Conservation (phyloP, 2,329 filamentous ascomycete genomes). For the Sphaerostilbella broomeana region DNA sequence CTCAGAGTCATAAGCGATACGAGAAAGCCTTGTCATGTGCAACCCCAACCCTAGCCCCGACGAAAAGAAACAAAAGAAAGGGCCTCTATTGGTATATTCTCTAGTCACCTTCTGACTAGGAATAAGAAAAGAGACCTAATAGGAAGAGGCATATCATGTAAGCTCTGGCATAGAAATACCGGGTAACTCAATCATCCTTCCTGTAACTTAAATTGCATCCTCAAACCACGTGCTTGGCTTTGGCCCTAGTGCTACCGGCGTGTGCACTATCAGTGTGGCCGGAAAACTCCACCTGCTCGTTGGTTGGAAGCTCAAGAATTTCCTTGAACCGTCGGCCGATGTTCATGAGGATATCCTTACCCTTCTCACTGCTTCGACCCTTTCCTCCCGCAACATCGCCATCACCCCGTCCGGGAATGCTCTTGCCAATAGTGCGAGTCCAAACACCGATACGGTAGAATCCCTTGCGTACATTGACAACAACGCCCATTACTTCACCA, state of each 20-base stretch:
- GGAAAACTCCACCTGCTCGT: constrained; percentile 85
- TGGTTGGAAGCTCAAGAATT: constrained; percentile 69
- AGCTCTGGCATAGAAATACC: too few relatives aligned
- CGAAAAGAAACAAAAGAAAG: constrained; percentile 9
- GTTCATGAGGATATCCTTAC: constrained; percentile 72
- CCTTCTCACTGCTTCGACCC: constrained; percentile 72
- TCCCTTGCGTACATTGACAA: constrained; percentile 96
- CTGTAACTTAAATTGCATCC: too few relatives aligned
- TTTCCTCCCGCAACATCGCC: constrained; percentile 68
- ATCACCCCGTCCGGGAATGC: constrained; percentile 67
- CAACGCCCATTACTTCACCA: constrained; percentile 97
- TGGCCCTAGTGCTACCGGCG: constrained; percentile 87
- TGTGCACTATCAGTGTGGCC: constrained; percentile 93
- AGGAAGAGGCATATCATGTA: constrained; percentile 4
- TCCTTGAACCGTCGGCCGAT: constrained; percentile 93
- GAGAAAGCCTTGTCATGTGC: constrained; percentile 10
- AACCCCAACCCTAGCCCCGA: constrained; percentile 8
- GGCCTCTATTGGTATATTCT: constrained; percentile 7
- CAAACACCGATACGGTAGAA: constrained; percentile 98
- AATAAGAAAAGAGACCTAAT: neutral
- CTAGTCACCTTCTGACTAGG: neutral
- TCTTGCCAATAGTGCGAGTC: constrained; percentile 90
- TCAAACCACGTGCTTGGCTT: constrained; percentile 87
- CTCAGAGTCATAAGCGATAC: constrained; percentile 11
- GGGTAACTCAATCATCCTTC: too few relatives aligned